Evolutionary conservation across 2,329 filamentous ascomycete species (phyloP), one percentile per base, ranked within the genome.

Genomic region (Fusarium albidum): DNA sequence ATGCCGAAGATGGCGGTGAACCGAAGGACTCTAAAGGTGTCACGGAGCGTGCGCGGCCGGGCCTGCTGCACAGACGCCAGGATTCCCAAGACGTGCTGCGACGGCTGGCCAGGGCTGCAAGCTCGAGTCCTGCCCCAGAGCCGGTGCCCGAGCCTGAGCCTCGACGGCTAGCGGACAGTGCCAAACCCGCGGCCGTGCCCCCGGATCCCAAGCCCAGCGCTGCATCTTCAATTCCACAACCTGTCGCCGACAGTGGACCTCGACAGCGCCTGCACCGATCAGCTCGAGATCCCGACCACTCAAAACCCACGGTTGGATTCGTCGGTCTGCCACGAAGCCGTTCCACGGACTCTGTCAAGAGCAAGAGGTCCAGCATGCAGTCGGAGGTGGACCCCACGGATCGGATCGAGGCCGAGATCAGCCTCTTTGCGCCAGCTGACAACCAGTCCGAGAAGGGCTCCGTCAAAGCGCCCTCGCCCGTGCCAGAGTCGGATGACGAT

Each of bases 391-490:
- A 85, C 55, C 82, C 83, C 5, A 80, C 77, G 1, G 82, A 82
- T 59, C 80, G 82, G 37, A 84, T 85, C 43, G 77, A 82, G 61
- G 79, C 75, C 9, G 83, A 86, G 68, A 78, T 79, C 71, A 79
- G 77, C 41, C 74, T 86, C 9, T 86, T 86, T 67, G 83, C 81
- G 12, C 79, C 77, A 1, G 63, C 70, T 13, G 82, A 85, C 27
- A 82, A 80, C 54, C 76, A 82, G 34, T 86, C 83, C 2, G 83
- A 85, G 61, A 77, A 73, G 35, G 82, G 82, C 1, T 85, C 82
- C 5, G 70, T 79, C 14, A 77, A 79, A 31, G 82, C 79, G 5
- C 74, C 78, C 3, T 85, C 83, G 1, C 71, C 72, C 3, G 47
- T 44, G 25, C 51, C 59, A 7, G 73, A 74, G 9, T 67, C 50